These are phyloP conservation scores for Allantophomopsis cytisporea DNA, from an alignment of 2,329 filamentous ascomycete species.

Conservation along the genomic window DNA sequence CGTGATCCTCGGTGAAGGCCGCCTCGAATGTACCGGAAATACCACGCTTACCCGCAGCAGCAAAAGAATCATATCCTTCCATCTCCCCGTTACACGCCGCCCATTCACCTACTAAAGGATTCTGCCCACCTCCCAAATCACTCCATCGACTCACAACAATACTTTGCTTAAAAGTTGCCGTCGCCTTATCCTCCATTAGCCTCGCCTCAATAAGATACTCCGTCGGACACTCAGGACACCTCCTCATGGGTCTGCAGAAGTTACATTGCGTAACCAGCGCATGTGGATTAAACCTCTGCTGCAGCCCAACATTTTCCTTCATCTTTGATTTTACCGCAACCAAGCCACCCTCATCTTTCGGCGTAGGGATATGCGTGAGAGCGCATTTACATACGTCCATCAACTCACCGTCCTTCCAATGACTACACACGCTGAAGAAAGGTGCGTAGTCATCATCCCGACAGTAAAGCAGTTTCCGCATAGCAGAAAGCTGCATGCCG, in stretches of 20 bases:
- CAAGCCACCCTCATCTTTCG: slow-evolving; percentile 23
- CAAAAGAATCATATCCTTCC: slow-evolving; percentile 37
- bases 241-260: slow-evolving; percentile 40
- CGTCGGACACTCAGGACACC: slow-evolving; percentile 46
- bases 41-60: slow-evolving; percentile 34
- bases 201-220: slow-evolving; percentile 49
- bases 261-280: slow-evolving; percentile 36
- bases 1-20: slow-evolving; percentile 33
- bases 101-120: slow-evolving; percentile 34
- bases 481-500: slow-evolving; percentile 32
- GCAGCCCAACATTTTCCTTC: not conserved
- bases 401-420: slow-evolving; percentile 47
- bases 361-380: slow-evolving; percentile 37
- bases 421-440: slow-evolving; percentile 47
- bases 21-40: slow-evolving; percentile 46
- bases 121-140: slow-evolving; percentile 41
- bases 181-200: slow-evolving; percentile 39
- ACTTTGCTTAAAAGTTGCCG: slow-evolving; percentile 39
- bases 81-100: slow-evolving; percentile 34
- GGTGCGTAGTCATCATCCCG: slow-evolving; percentile 42
- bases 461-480: slow-evolving; percentile 42
- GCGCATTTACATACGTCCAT: slow-evolving; percentile 49
- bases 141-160: slow-evolving; percentile 48
- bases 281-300: slow-evolving; percentile 21
- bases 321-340: slow-evolving; percentile 25